phyloP scores from a whole-genome alignment of 331 rosid species.

The Quercus lobata region DNA sequence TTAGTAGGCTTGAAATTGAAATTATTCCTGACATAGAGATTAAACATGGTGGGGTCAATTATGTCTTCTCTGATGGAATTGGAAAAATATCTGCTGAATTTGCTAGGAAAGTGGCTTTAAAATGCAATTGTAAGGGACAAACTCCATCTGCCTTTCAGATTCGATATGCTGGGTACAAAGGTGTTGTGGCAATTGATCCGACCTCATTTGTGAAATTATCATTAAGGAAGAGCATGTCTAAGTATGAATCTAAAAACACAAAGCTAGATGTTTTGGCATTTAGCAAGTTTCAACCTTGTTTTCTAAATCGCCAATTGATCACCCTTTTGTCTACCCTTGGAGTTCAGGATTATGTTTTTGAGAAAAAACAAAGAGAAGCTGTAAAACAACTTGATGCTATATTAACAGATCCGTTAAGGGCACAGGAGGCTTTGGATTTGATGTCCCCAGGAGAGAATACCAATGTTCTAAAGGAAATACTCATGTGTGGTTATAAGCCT shows the following conservation, averaged over 20 bases:
- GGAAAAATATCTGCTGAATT: constrained; percentile 68
- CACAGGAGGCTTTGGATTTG: constrained; percentile 59
- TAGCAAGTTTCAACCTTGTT: constrained; percentile 72
- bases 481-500: constrained; percentile 61
- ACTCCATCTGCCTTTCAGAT: constrained; percentile 83
- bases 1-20: constrained; percentile 41
- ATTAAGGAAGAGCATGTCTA: constrained; percentile 69
- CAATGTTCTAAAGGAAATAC: constrained; percentile 62
- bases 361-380: constrained; percentile 55
- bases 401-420: constrained; percentile 55
- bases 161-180: constrained; percentile 84
- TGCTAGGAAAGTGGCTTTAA: constrained; percentile 54
- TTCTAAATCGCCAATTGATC: constrained; percentile 70
- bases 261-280: constrained; percentile 69
- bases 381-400: constrained; percentile 52
- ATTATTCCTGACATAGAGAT: constrained; percentile 53
- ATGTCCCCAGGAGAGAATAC: constrained; percentile 68
- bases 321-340: constrained; percentile 75
- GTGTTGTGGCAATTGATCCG: constrained; percentile 88
- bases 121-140: constrained; percentile 36
- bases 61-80: constrained; percentile 78
- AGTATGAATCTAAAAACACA: constrained; percentile 55
- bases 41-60: constrained; percentile 18
- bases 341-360: constrained; percentile 47
- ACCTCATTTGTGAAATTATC: constrained; percentile 53